Evolutionary conservation across 2,329 filamentous ascomycete genomes (phyloP).

Genomic region (Colletotrichum sidae): DNA sequence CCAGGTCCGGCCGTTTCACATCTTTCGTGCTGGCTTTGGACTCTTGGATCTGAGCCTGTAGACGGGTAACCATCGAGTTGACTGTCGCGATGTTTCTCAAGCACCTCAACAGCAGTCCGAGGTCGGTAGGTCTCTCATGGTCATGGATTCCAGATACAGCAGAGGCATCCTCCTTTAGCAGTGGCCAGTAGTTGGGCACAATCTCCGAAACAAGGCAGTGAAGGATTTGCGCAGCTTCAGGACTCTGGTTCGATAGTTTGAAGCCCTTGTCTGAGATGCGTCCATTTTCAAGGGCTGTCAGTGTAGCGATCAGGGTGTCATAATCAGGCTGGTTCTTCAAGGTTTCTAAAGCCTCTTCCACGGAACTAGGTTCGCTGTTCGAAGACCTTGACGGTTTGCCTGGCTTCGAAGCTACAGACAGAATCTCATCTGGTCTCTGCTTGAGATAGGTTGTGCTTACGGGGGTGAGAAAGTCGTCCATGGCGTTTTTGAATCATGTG

Average conservation of each 20-base stretch:
- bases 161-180: slow-evolving; percentile 62
- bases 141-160: slow-evolving; percentile 31
- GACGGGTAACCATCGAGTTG: slow-evolving; percentile 78
- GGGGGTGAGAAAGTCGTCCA: slow-evolving; percentile 68
- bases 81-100: slow-evolving; percentile 81
- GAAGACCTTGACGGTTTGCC: slow-evolving; percentile 30
- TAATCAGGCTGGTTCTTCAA: slow-evolving; percentile 73
- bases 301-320: slow-evolving; percentile 61
- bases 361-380: slow-evolving; percentile 41
- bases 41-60: slow-evolving; percentile 71
- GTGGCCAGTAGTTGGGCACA: slow-evolving; percentile 84
- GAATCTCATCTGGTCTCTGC: slow-evolving; percentile 49
- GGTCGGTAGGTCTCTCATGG: slow-evolving; percentile 47
- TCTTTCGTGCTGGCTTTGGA: slow-evolving; percentile 53
- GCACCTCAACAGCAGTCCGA: slow-evolving; percentile 68
- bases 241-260: slow-evolving; percentile 71
- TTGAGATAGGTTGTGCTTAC: slow-evolving; percentile 64
- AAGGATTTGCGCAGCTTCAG: slow-evolving; percentile 79
- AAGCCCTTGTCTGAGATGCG: slow-evolving; percentile 50
- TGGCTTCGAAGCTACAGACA: slow-evolving; percentile 52
- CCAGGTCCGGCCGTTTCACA: slow-evolving; percentile 53
- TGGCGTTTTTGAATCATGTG: slow-evolving; percentile 43
- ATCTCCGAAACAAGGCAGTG: slow-evolving; percentile 80
- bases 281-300: slow-evolving; percentile 62
- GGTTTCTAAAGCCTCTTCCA: slow-evolving; percentile 67